These are phyloP conservation scores for Capsicum pubescens DNA, from an alignment of 257 asterid species.

Conservation along the genomic window DNA sequence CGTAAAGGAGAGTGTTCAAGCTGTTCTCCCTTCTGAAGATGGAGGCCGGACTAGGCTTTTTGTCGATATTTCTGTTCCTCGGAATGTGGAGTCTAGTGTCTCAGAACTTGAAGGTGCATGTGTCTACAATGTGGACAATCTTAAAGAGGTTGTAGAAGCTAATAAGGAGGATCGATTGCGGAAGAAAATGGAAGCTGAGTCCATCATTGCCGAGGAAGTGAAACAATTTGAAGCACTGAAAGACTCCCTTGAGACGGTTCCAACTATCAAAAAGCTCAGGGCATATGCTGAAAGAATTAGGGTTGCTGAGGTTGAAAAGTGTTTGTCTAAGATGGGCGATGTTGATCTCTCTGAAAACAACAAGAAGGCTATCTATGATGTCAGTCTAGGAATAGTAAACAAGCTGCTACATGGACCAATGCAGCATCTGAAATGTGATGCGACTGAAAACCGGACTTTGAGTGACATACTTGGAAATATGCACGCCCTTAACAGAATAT, in stretches of 20 bases:
- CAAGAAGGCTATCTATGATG: conserved; percentile 74
- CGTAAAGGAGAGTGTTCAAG: conserved; percentile 66
- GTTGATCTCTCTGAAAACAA: conserved; percentile 50
- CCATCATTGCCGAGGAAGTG: conserved; percentile 71
- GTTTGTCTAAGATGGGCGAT: conserved; percentile 69
- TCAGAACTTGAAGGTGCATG: conserved; percentile 57
- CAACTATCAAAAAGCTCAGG: conserved; percentile 85
- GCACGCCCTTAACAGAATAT: conserved; percentile 81
- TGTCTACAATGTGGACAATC: conserved; percentile 84
- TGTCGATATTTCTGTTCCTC: conserved; percentile 83
- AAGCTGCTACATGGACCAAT: conserved; percentile 88
- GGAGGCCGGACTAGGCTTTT: conserved; percentile 27
- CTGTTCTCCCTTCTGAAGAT: conserved; percentile 36
- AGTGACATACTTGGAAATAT: conserved; percentile 69
- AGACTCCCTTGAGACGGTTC: conserved; percentile 84
- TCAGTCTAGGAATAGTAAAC: conserved; percentile 71
- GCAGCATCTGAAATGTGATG: conserved; percentile 85
- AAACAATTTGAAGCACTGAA: conserved; percentile 76
- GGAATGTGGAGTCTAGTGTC: conserved; percentile 82
- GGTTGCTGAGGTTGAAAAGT: conserved; percentile 78
- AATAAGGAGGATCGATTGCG: conserved; percentile 73
- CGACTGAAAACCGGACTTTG: conserved; percentile 54
- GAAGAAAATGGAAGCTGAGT: conserved; percentile 80
- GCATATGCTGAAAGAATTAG: conserved; percentile 85
- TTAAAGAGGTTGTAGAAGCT: conserved; percentile 89